Evolutionary conservation across 805 yeast species (phyloP), one percentile per base, ranked within the genome.

Genomic region (Saccharomycopsis sp.): DNA sequence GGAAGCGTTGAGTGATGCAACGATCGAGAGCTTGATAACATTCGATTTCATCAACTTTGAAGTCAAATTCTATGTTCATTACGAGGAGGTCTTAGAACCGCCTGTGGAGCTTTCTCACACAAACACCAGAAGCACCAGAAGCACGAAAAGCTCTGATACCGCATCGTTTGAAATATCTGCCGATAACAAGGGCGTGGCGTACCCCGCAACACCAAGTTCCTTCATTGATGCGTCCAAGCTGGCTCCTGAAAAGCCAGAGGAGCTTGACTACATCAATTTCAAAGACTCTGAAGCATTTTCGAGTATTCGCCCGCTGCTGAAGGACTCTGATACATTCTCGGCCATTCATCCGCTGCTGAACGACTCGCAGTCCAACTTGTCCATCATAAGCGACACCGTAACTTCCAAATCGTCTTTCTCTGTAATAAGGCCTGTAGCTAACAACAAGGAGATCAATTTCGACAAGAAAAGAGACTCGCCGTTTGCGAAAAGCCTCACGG

Each of bases 381-480:
- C 57, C 51, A 50, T 24, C 59, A 29, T n/a, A 65, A 29, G 37
- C 37, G 37, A 29, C 60, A 34, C 53, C 58, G 23, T 62, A 61
- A 21, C 46, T 53, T 61, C 62, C 29, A 66, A 66, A 20, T 74
- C 79, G 48, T 74, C 89, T 0, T 89, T 89, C 67, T 77, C 85
- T 59, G 85, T 89, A 0, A 78, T 89, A 7, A 72, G 91, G 34
- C 78, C 77, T 8, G 79, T 81, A 23, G 82, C 79, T n/a, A 81
- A 79, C 15, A 74, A 79, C 37, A 62, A 64, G 34, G 96, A 87
- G 65, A 89, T 89, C 60, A 91, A 91, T 68, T 89, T 89, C 66
- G 94, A 89, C 65, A 82, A 86, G 64, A 76, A 90, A 54, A 72
- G 96, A 50, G 82, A 81, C 52, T 85, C 96, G 0, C 95, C 96